These are phyloP conservation scores for Saccharomycopsis capsularis DNA, from an alignment of 805 yeast genomes.

Conservation along the genomic window DNA sequence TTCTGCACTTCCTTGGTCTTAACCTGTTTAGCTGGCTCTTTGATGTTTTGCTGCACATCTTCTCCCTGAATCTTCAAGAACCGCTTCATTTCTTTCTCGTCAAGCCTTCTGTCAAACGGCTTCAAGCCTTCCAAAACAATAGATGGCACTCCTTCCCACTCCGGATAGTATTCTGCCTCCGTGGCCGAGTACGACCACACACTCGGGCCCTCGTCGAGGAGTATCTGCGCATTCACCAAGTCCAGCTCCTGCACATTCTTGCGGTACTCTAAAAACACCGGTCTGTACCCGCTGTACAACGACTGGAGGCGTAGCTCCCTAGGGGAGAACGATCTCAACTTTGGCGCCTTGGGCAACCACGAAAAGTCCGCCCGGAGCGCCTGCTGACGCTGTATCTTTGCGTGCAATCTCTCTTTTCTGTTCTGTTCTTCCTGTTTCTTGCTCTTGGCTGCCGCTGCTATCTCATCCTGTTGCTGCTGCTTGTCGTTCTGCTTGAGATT, in stretches of 20 bases:
- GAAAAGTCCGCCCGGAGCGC: constrained; percentile 6
- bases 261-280: constrained; percentile 17
- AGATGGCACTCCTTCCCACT: constrained; percentile 21
- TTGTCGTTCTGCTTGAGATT: neutral
- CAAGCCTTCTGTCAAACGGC: constrained; percentile 11
- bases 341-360: constrained; percentile 22
- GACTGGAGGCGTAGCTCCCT: constrained; percentile 15
- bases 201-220: constrained; percentile 10
- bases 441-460: neutral
- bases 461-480: neutral
- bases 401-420: neutral
- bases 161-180: constrained; percentile 16
- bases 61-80: neutral
- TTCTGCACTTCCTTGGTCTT: neutral
- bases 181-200: constrained; percentile 21
- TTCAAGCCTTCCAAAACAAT: constrained; percentile 7
- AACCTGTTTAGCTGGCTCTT: neutral
- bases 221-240: neutral
- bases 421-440: neutral
- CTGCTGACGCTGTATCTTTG: neutral
- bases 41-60: neutral
- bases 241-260: neutral
- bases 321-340: constrained; percentile 11
- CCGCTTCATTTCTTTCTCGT: neutral
- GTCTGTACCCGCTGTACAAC: constrained; percentile 20